phyloP scores from a whole-genome alignment of 139 green algal genomes.

The Tetradesmus lagerheimii region DNA sequence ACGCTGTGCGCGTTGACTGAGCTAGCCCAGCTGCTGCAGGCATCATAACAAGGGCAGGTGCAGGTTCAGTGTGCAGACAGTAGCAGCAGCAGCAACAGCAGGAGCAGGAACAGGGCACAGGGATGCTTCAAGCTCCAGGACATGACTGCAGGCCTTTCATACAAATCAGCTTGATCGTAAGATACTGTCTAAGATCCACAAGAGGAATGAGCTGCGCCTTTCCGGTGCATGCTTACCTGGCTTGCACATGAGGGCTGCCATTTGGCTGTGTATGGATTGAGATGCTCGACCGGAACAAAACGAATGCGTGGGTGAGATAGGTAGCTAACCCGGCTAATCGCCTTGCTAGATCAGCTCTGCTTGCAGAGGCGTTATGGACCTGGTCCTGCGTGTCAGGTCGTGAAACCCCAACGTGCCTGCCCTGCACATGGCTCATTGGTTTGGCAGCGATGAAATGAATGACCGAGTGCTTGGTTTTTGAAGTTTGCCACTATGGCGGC shows the following conservation, averaged over 20 bases:
- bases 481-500: not conserved
- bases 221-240: not conserved
- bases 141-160: not conserved
- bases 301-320: too few relatives aligned
- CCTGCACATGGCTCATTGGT: not conserved
- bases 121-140: too few relatives aligned
- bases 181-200: too few relatives aligned
- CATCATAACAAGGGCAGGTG: not conserved
- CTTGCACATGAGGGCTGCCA: slow-evolving; percentile 36
- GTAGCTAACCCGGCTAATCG: not conserved
- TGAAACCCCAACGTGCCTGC: not conserved
- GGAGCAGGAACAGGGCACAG: not conserved
- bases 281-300: too few relatives aligned
- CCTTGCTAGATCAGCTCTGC: not conserved
- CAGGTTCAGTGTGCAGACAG: not conserved
- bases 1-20: not conserved
- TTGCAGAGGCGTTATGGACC: not conserved
- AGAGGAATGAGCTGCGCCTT: not conserved
- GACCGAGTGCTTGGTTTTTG: not conserved
- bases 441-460: not conserved
- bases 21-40: slow-evolving; percentile 7
- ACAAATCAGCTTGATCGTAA: too few relatives aligned
- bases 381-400: not conserved
- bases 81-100: not conserved
- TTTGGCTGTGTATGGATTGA: not conserved